Evolutionary conservation across 2,329 filamentous ascomycete genomes (phyloP), one percentile per base, ranked within the genome.

Genomic region (Neonectria neomacrospora): DNA sequence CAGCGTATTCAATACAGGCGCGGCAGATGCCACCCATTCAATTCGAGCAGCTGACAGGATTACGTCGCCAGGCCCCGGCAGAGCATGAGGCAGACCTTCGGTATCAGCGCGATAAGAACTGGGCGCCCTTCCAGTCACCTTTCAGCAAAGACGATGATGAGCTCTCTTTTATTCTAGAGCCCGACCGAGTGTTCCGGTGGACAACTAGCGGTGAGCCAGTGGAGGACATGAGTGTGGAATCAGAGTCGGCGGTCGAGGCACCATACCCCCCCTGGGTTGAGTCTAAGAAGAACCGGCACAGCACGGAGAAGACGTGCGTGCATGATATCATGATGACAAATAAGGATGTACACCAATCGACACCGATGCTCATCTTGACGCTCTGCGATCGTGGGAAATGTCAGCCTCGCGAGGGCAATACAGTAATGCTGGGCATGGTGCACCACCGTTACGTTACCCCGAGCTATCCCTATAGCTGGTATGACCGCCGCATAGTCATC

Each of bases 271-370:
- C 66, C 26, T 61, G 65, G 4, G 52, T 34, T 5, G 55, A 51
- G 28, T 58, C 59, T 9, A 44, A 55, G 10, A 55, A 69, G 56
- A 70, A 68, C 2, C 71, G 68, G 68, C 68, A 71, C 48, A 71
- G 68, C 18, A 22, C 18, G 23, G 39, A 57, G 7, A 52, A 63
- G 6, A 69, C 68, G 1, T 70, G 68, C 41, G 63, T 70, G 47
- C 68, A 70, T 54, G 68, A 70, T 11, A 68, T 70, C 8, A 70
- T 71, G 68, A 64, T 69, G n/a, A 59, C 66, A n/a, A 54, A 70
- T 34, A 61, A 58, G 39, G 58, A 65, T 3, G 68, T 70, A 2
- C 68, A 70, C 22, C 68, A 70, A 44, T 71, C 68, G 22, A 71
- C 68, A n/a, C 68, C 68, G 14, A 70, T 70, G 68, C 66, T 70